phyloP scores from a whole-genome alignment of 2,329 filamentous ascomycete genomes.

The Sporothrix euskadiensis region DNA sequence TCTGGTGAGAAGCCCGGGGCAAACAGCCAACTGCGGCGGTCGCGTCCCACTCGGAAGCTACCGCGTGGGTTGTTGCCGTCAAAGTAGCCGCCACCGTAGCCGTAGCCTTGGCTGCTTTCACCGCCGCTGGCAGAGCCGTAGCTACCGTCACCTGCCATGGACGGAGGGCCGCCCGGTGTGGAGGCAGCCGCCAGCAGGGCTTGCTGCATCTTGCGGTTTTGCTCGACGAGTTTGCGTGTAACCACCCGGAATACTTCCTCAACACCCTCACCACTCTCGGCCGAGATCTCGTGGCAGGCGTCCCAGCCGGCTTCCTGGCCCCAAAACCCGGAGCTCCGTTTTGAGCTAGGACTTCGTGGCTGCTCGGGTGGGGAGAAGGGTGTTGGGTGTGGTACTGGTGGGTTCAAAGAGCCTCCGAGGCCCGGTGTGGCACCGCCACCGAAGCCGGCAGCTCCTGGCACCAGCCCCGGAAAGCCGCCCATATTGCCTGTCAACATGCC shows the following conservation, averaged over 20 bases:
- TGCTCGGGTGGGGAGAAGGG: slow-evolving; percentile 47
- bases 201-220: slow-evolving; percentile 64
- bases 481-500: slow-evolving; percentile 29
- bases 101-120: slow-evolving; percentile 27
- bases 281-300: slow-evolving; percentile 94
- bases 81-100: slow-evolving; percentile 47
- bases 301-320: slow-evolving; percentile 94
- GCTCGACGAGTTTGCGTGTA: slow-evolving; percentile 62
- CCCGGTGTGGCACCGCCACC: slow-evolving; percentile 13
- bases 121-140: slow-evolving; percentile 26
- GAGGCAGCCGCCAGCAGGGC: slow-evolving; percentile 58
- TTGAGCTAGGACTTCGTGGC: slow-evolving; percentile 61
- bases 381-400: slow-evolving; percentile 28
- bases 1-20: slow-evolving; percentile 55
- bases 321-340: slow-evolving; percentile 78
- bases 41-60: slow-evolving; percentile 60
- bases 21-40: slow-evolving; percentile 61
- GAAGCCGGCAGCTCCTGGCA: neutral
- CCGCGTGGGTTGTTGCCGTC: slow-evolving; percentile 50
- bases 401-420: slow-evolving; percentile 28
- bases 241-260: slow-evolving; percentile 88
- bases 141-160: slow-evolving; percentile 32
- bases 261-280: slow-evolving; percentile 90
- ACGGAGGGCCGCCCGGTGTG: slow-evolving; percentile 46
- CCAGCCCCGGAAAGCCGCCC: neutral